Conservation (phyloP, 345 rosid genomes). For the Brassica juncea region DNA sequence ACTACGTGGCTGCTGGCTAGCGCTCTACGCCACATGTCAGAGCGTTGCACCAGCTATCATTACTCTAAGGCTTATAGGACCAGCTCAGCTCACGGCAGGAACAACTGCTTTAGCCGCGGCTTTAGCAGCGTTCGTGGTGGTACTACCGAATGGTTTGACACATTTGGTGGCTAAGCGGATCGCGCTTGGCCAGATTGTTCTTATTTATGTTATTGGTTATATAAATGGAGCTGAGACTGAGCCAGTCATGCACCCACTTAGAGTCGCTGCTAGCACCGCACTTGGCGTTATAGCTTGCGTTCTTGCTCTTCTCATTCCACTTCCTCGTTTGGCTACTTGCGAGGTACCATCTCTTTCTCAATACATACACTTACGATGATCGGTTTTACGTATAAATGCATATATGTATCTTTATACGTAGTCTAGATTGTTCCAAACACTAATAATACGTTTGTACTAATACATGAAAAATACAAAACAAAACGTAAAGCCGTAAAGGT, state of each 20-base stretch:
- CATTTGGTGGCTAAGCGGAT: conserved; percentile 68
- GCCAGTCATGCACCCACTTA: conserved; percentile 70
- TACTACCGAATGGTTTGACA: conserved; percentile 53
- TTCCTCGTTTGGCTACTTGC: conserved; percentile 68
- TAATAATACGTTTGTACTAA: not conserved
- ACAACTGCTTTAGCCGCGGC: conserved; percentile 66
- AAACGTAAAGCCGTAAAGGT: not conserved
- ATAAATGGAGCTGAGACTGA: conserved; percentile 58
- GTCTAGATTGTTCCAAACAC: conserved; percentile 1
- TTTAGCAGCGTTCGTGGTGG: conserved; percentile 61
- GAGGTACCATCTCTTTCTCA: conserved; percentile 47
- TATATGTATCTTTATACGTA: conserved; percentile 1
- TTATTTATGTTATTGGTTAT: conserved; percentile 61
- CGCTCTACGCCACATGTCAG: conserved; percentile 69
- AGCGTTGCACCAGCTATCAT: conserved; percentile 69
- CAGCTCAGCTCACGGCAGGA: conserved; percentile 51
- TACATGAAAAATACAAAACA: not conserved
- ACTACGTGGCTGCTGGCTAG: conserved; percentile 70
- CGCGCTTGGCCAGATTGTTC: conserved; percentile 79
- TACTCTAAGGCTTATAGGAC: conserved; percentile 65
- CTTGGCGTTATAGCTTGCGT: conserved; percentile 71
- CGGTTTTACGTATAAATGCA: not conserved
- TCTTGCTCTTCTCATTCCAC: conserved; percentile 69
- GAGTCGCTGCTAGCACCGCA: conserved; percentile 74
- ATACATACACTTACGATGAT: not conserved